phyloP scores from a whole-genome alignment of 2,329 filamentous ascomycete species.

The Trichoderma koningiopsis region DNA sequence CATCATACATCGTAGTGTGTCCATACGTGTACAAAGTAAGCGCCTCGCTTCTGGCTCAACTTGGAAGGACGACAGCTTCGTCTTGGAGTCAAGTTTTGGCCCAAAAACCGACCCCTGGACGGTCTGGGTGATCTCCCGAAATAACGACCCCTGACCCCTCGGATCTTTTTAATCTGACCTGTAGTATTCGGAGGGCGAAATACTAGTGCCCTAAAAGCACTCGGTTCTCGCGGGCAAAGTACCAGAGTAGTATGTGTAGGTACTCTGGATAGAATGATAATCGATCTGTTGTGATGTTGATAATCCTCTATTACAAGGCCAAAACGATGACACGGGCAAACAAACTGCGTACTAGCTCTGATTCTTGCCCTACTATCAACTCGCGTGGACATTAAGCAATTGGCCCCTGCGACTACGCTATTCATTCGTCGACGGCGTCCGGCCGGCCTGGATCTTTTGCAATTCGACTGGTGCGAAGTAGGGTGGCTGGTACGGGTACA shows the following conservation, averaged over 20 bases:
- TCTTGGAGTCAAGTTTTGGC: constrained; percentile 10
- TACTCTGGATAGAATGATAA: background rate
- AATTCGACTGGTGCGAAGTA: constrained; percentile 7
- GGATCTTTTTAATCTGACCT: constrained; percentile 26
- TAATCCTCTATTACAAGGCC: background rate
- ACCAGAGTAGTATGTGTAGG: background rate
- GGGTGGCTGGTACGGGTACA: constrained; percentile 21
- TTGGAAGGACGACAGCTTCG: background rate
- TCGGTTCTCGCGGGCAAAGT: background rate
- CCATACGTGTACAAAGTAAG: background rate
- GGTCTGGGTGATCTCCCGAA: constrained; percentile 26
- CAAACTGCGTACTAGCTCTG: background rate
- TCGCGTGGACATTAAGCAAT: background rate
- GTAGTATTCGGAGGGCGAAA: constrained; percentile 5
- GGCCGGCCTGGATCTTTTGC: constrained; percentile 19
- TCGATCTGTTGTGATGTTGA: background rate
- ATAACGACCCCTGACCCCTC: constrained; percentile 19
- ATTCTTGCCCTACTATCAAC: background rate
- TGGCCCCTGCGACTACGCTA: background rate
- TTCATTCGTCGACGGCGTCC: background rate
- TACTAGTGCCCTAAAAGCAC: background rate
- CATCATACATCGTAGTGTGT: background rate
- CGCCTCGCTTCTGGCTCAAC: constrained; percentile 3
- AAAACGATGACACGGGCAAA: background rate
- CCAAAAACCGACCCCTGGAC: constrained; percentile 11